Percentiles rank a stretch among this genome's conserved stretches.
Conservation (phyloP, 2,329 filamentous ascomycete species). For the Curvularia sp. region DNA sequence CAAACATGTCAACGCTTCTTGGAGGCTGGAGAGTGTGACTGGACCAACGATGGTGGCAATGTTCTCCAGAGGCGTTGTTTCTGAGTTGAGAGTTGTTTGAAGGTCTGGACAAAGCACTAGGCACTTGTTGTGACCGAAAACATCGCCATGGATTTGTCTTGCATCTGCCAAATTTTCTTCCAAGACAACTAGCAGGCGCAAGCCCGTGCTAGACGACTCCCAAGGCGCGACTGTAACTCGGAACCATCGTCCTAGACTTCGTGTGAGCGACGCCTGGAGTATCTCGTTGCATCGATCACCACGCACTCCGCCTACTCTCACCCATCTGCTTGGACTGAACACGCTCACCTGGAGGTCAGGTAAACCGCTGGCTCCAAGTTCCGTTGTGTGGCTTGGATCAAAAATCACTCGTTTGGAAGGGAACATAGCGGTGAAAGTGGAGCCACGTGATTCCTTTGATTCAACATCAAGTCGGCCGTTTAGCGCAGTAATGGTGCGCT, state of each 20-base stretch:
- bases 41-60: conserved; percentile 6
- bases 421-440: conserved; percentile 8
- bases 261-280: conserved; percentile 4
- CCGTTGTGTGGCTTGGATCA: not conserved
- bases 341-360: conserved; percentile 6
- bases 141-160: not conserved
- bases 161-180: conserved; percentile 9
- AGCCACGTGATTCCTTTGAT: conserved; percentile 9
- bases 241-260: conserved; percentile 11
- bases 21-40: conserved; percentile 10
- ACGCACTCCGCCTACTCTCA: not conserved
- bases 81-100: not conserved
- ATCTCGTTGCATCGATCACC: conserved; percentile 2
- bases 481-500: conserved; percentile 10
- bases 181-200: conserved; percentile 5
- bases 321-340: conserved; percentile 9
- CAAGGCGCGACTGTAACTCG: conserved; percentile 2
- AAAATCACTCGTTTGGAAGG: conserved; percentile 3
- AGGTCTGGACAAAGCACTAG: conserved; percentile 10
- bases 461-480: conserved; percentile 8
- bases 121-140: not conserved
- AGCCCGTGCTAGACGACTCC: conserved; percentile 3
- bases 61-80: not conserved
- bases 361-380: not conserved
- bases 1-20: conserved; percentile 5